Evolutionary conservation across 306 rosid species (phyloP), one percentile per base, ranked within the genome.

Genomic region (Morella rubra): DNA sequence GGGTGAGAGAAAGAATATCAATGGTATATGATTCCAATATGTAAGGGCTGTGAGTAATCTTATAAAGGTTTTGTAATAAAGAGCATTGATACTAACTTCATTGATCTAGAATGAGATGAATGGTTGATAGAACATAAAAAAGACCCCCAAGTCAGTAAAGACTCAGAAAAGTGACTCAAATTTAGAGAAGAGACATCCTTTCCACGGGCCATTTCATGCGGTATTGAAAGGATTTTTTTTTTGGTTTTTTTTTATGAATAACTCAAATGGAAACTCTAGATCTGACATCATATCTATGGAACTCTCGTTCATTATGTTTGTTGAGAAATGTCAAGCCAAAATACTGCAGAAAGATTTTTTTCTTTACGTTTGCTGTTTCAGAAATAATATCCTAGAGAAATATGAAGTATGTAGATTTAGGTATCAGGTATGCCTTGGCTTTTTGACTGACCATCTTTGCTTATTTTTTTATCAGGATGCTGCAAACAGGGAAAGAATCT

Each of bases 401-500:
- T 19, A 64, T 78, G 45, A 32, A 41, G 51, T 66, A 40, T 14
- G 61, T 58, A 41, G 55, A 24, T 52, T 41, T 45, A 32, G 72
- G 16, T 45, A 40, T 73, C 58, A 37, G 50, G 24, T 24, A 6
- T n/a, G 16, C 51, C 27, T 51, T 73, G 69, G 47, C 51, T 70
- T 67, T 71, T 70, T 71, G 40, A 81, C 67, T 41, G 41, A 68
- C 69, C 56, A 44, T 77, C 71, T 61, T 66, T 56, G 47, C 74
- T 84, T 73, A 59, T n/a, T 71, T 72, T 50, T 71, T 60, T 75
- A 74, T 74, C 96, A 92, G 99, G 92, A 96, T 96, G 98, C 86
- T 86, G 89, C 88, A 81, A 84, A 47, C 88, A 9, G 96, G 97
- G 77, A 85, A 78, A 49, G 99, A 82, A 32, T 81, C 91, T 76